A percentile compares a stretch with the other conserved stretches of the same genome.
Conservation (phyloP, 768 basidiomycete genomes). For the Lactarius tabidus region DNA sequence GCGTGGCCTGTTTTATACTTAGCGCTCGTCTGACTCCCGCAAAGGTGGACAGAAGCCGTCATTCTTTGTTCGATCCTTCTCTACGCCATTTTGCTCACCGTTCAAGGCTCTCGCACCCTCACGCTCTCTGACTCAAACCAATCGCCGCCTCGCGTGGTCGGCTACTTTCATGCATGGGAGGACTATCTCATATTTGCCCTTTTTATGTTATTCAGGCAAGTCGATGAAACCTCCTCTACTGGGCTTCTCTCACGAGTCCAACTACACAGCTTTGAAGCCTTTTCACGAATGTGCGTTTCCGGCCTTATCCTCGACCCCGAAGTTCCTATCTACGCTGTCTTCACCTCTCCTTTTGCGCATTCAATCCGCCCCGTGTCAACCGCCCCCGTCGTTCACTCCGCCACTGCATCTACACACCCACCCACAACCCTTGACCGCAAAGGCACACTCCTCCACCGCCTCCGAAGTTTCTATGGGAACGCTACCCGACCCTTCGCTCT, state of each 20-base stretch:
- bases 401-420: slow-evolving; percentile 27
- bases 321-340: slow-evolving; percentile 48
- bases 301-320: slow-evolving; percentile 88
- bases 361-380: slow-evolving; percentile 31
- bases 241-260: background rate
- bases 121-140: slow-evolving; percentile 35
- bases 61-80: slow-evolving; percentile 81
- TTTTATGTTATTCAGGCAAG: slow-evolving; percentile 84
- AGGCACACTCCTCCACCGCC: slow-evolving; percentile 42
- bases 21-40: background rate
- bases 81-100: slow-evolving; percentile 76
- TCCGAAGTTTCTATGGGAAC: slow-evolving; percentile 44
- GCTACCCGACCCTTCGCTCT: slow-evolving; percentile 55
- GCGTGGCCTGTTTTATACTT: slow-evolving; percentile 33
- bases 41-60: slow-evolving; percentile 80
- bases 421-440: slow-evolving; percentile 41
- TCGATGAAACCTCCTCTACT: slow-evolving; percentile 21
- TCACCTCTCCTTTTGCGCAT: slow-evolving; percentile 39
- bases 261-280: slow-evolving; percentile 66
- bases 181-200: slow-evolving; percentile 81
- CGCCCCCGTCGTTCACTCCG: slow-evolving; percentile 21
- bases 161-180: slow-evolving; percentile 89
- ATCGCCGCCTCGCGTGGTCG: slow-evolving; percentile 44
- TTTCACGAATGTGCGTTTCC: slow-evolving; percentile 84
- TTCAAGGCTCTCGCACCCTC: slow-evolving; percentile 69